Base-by-base conservation (phyloP, 805 yeast genomes). In the Nakazawaea wickerhamii region DNA sequence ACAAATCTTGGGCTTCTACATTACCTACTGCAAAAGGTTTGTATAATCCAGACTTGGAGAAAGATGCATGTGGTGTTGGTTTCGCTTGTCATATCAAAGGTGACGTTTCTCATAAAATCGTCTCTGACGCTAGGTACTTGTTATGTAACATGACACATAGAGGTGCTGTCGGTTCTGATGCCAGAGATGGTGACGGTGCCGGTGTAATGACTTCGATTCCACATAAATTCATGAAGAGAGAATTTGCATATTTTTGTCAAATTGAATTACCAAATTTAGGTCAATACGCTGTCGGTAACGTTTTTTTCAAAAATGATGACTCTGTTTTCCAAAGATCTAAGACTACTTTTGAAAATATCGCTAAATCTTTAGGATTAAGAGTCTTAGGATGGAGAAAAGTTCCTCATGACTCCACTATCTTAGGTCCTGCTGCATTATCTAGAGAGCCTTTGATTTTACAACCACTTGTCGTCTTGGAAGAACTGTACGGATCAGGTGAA, bases 11-110 rank as follows among this genome's bases (percentile, higher is more conserved):
- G 98, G 97, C 97, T 19, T 78, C 84, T 37, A 74, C 93, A 8
- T 71, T 91, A 50, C 98, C 98, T 37, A 75, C 77, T 35, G 79
- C 80, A 51, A 83, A 89, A 65, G 98, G 96, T 28, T 79, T 91
- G 41, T 91, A 91, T 65, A 87, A 93, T 62, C 99, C 98, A 9
- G 93, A 85, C 45, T 77, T 72, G 54, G 99, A 91, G 63, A 87
- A 88, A 57, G 99, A 91, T 59, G 96, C 97, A 38, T 91, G 99
- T 74, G 99, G 99, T 69, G 98, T 93, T 39, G 99, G 99, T 49
- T 91, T 91, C 65, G 87, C 95, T 36, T 87, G 97, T 62, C 87
- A 91, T 68, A 84, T 90, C 67, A 87, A 89, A 63, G 97, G 97
- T 44, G 60, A 71, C 23, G 76, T 80, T 21, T 82, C 95, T 41